These are phyloP conservation scores for Vachellia pachyceras DNA, from an alignment of 306 rosid species.

Conservation along the genomic window DNA sequence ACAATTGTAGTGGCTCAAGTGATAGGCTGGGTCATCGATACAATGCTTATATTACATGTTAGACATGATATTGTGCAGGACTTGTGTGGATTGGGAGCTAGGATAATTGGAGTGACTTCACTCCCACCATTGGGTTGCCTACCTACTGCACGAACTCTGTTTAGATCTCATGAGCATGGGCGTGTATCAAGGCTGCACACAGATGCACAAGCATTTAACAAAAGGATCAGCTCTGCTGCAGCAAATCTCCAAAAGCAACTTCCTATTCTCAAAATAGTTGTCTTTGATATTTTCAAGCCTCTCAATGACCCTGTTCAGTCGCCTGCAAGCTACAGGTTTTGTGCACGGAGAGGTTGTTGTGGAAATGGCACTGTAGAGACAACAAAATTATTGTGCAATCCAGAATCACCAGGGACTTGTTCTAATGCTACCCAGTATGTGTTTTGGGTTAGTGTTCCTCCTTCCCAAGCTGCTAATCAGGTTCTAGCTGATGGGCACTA, in stretches of 20 bases:
- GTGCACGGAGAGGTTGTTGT: conserved; percentile 84
- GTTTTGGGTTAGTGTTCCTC: conserved; percentile 95
- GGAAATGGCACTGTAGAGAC: conserved; percentile 84
- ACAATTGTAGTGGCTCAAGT: too few species aligned
- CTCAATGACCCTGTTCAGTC: too few species aligned
- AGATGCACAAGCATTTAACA: conserved; percentile 78
- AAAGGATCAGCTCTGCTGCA: conserved; percentile 72
- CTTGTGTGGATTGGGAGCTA: too few species aligned
- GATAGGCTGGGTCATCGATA: too few species aligned
- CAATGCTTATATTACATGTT: too few species aligned
- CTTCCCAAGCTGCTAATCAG: conserved; percentile 85
- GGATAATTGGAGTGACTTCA: too few species aligned
- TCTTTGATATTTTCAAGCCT: too few species aligned
- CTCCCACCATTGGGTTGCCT: conserved; percentile 95
- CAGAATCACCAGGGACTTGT: conserved; percentile 57
- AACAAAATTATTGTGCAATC: conserved; percentile 77
- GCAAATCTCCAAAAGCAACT: too few species aligned
- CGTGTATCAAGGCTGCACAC: conserved; percentile 73
- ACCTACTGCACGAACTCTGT: conserved; percentile 71
- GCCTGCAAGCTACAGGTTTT: too few species aligned
- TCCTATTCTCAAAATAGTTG: too few species aligned
- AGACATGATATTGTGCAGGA: too few species aligned
- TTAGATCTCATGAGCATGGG: conserved; percentile 65
- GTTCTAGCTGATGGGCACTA: conserved; percentile 90
- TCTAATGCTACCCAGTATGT: conserved; percentile 87